Conservation (phyloP, 2,329 filamentous ascomycete genomes). For the Cladophialophora chaetospira region DNA sequence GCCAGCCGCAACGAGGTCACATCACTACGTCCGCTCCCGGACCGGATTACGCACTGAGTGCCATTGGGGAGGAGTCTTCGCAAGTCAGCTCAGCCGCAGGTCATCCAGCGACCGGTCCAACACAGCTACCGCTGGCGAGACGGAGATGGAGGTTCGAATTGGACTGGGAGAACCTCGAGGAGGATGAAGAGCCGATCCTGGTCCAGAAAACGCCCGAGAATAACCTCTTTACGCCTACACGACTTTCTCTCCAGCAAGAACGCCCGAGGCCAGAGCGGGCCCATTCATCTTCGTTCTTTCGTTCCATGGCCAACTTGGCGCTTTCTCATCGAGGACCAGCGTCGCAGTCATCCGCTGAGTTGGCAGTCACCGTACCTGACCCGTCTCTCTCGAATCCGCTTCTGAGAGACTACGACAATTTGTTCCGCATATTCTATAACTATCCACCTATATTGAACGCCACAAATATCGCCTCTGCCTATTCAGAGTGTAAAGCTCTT, state of each 20-base stretch:
- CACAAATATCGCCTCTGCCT: slow-evolving; percentile 87
- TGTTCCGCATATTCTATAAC: slow-evolving; percentile 96
- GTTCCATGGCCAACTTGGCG: slow-evolving; percentile 79
- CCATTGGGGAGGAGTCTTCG: slow-evolving; percentile 53
- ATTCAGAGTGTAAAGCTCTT: slow-evolving; percentile 90
- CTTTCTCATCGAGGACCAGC: slow-evolving; percentile 45
- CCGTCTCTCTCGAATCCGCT: slow-evolving; percentile 69
- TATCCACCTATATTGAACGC: slow-evolving; percentile 78
- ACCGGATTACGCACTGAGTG: slow-evolving; percentile 51
- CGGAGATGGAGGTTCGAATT: slow-evolving; percentile 85
- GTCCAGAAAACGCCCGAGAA: slow-evolving; percentile 63
- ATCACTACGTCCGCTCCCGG: slow-evolving; percentile 33
- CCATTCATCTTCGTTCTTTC: slow-evolving; percentile 71
- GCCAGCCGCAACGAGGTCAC: slow-evolving; percentile 31
- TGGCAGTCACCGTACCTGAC: slow-evolving; percentile 55
- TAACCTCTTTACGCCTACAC: slow-evolving; percentile 30
- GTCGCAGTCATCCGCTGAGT: slow-evolving; percentile 55
- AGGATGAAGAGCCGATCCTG: slow-evolving; percentile 78
- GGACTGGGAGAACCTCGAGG: slow-evolving; percentile 68
- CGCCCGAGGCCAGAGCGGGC: slow-evolving; percentile 64
- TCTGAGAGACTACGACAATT: slow-evolving; percentile 89
- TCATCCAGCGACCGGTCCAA: neutral
- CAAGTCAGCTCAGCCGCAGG: slow-evolving; percentile 35
- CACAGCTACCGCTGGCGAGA: slow-evolving; percentile 34
- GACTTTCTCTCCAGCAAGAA: slow-evolving; percentile 48